A percentile compares a stretch with the other conserved stretches of the same genome.
Conservation (phyloP, 1,284 basidiomycete species). For the Ustilago cynodontis region DNA sequence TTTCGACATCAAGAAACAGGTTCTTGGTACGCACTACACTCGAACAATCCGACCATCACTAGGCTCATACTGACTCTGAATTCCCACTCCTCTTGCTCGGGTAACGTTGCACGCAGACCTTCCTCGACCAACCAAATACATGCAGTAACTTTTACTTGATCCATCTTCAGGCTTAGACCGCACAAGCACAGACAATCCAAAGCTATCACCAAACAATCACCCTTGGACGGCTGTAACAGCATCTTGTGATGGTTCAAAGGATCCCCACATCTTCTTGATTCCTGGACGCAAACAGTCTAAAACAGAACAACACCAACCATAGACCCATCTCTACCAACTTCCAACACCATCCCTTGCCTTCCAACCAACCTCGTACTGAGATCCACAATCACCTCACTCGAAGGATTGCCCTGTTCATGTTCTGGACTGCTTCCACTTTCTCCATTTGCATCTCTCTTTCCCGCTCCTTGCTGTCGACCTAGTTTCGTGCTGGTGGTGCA, state of each 20-base stretch:
- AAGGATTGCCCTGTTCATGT: conserved; percentile 13
- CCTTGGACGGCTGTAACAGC: neutral
- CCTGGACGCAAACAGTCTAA: conserved; percentile 1
- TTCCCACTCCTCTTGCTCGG: neutral
- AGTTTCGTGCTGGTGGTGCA: neutral
- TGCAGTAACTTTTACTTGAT: conserved; percentile 28
- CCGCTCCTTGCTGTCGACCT: neutral
- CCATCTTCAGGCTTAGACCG: neutral
- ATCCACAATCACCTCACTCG: conserved; percentile 40
- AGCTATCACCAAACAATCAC: neutral
- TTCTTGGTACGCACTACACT: conserved; percentile 44
- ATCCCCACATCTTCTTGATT: neutral
- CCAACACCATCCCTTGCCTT: conserved; percentile 40
- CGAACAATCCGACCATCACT: too few species aligned
- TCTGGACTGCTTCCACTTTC: conserved; percentile 24
- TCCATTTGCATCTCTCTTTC: conserved; percentile 1
- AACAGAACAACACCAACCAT: conserved; percentile 49
- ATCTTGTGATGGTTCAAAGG: too few species aligned
- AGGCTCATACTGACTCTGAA: neutral
- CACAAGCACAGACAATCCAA: neutral
- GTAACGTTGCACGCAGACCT: conserved; percentile 19
- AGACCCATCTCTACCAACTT: conserved; percentile 40
- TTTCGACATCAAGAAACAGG: conserved; percentile 47
- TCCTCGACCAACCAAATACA: conserved; percentile 53
- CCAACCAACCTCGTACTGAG: conserved; percentile 44